Base-by-base conservation (phyloP, 257 asterid species). In the Jasminum sambac region DNA sequence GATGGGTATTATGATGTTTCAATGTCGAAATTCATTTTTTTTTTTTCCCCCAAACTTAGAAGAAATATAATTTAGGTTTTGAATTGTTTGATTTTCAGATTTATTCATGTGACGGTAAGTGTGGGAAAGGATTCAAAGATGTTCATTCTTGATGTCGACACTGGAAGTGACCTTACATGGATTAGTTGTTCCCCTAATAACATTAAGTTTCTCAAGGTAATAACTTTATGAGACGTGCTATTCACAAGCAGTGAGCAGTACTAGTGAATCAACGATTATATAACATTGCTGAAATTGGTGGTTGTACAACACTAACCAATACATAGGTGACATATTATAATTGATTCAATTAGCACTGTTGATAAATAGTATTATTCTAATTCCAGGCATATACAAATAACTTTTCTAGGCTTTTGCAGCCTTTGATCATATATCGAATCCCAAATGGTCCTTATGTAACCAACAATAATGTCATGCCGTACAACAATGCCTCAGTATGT, bases 81-180 rank as follows among this genome's bases (percentile, higher is more conserved):
- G 39, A 71, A 71, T 41, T 23, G 16, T 73, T 76, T 37, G 38
- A 19, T 19, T 11, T 74, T 48, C 83, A 95, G 99, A 89, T 91
- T 84, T 79, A 91, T 79, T 77, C 78, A 88, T 72, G 96, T 76
- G 8, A 78, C 96, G 6, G 40, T 91, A 60, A 71, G 40, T 65
- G 63, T 94, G 2, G 99, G 99, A 67, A 78, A 67, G n/a, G 93
- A 95, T 74, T 82, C 97, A 21, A 86, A 77, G 64, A 85, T 80
- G 5, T 92, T 85, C 79, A 84, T 80, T 82, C 86, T 95, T 19
- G 99, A 95, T 80, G 82, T 91, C 0, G 98, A 94, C 66, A 91
- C 98, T 8, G 99, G 99, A 57, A 95, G 99, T 76, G 99, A 95
- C 66, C 95, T 95, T 50, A 89, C 99, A 10, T 95, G 99, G 99